Percentiles rank a stretch among this genome's conserved stretches.
Evolutionary conservation across 1,139 yeast genomes (phyloP).

Genomic region (Sugiyamaella castrensis): DNA sequence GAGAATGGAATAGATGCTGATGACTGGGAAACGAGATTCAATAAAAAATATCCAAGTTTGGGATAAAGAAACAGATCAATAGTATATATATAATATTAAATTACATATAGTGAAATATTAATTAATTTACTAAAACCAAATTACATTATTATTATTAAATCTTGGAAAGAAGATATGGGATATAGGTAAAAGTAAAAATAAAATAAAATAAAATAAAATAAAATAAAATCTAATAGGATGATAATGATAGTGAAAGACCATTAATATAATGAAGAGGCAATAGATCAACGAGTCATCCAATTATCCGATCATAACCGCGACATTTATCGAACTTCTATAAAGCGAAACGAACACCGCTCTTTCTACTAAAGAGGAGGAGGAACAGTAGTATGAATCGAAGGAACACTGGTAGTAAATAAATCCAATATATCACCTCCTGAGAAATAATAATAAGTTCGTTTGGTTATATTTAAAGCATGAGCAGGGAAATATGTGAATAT

Average conservation of each 20-base stretch:
- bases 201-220: no score
- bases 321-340: no score
- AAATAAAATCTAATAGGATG: no score
- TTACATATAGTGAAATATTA: not conserved
- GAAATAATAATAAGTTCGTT: conserved; percentile 30
- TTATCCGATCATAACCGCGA: no score
- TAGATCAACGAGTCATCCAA: no score
- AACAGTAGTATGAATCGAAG: not conserved
- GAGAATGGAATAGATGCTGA: conserved; percentile 15
- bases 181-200: no score
- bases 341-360: no score
- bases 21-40: conserved; percentile 33
- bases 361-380: not conserved
- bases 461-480: conserved; percentile 23
- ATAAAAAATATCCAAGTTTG: conserved; percentile 34
- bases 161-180: no score
- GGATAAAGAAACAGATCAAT: conserved; percentile 17
- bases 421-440: conserved; percentile 22
- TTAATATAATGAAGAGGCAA: no score
- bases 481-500: conserved; percentile 29
- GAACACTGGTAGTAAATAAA: conserved; percentile 6
- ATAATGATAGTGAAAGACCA: no score
- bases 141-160: no score
- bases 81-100: conserved; percentile 3
- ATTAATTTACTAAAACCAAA: not conserved